Evolutionary conservation across 768 basidiomycete species (phyloP).

Genomic region (Lenzites betulinus): DNA sequence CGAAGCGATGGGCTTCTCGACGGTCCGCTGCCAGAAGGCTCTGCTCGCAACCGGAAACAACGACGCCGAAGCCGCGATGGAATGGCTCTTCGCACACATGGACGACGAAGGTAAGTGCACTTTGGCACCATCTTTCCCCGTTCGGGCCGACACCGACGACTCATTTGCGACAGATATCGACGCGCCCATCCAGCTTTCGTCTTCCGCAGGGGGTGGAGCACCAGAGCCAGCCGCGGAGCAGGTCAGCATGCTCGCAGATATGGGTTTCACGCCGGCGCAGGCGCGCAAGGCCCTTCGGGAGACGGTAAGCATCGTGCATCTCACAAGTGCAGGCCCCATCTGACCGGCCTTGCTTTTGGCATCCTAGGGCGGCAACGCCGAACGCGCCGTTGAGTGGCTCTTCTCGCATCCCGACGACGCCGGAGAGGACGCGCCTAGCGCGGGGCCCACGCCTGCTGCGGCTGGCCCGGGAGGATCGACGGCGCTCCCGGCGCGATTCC

Average conservation of each 20-base stretch:
- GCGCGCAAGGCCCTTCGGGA: conserved; percentile 85
- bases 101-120: conserved; percentile 78
- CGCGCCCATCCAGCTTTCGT: conserved; percentile 54
- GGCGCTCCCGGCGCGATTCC: conserved; percentile 72
- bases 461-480: conserved; percentile 51
- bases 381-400: conserved; percentile 94
- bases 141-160: neutral
- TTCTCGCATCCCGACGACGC: conserved; percentile 91
- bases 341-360: conserved; percentile 1
- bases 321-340: neutral
- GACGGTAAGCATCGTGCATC: conserved; percentile 55
- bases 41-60: conserved; percentile 82
- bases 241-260: conserved; percentile 75
- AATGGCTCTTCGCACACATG: conserved; percentile 95
- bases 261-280: conserved; percentile 89
- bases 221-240: conserved; percentile 71
- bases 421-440: conserved; percentile 54
- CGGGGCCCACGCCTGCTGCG: conserved; percentile 26
- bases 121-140: no score
- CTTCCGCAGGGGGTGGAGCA: conserved; percentile 30
- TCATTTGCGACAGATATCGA: conserved; percentile 71
- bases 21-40: conserved; percentile 84
- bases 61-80: conserved; percentile 84
- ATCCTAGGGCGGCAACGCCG: conserved; percentile 76
- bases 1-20: conserved; percentile 90